phyloP scores from a whole-genome alignment of 208 protist genomes.

The Leishmania mexicana region DNA sequence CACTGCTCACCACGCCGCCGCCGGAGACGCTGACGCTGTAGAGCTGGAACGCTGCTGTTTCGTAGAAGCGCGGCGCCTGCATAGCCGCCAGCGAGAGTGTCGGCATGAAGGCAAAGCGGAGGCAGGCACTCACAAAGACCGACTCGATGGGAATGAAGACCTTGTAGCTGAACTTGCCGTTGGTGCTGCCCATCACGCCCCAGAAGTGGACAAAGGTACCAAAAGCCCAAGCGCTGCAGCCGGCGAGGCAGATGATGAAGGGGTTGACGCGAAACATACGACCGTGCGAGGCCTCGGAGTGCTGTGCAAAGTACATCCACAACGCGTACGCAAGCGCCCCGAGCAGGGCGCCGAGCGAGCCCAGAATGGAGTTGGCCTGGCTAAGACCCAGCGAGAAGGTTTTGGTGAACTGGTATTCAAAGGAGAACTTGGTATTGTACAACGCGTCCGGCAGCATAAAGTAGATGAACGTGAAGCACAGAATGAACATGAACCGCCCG shows the following conservation, averaged over 20 bases:
- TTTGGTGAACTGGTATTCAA: constrained; percentile 3
- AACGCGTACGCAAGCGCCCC: constrained; percentile 29
- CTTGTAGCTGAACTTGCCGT: constrained; percentile 27
- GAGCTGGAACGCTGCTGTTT: constrained; percentile 39
- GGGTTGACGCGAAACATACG: constrained; percentile 19
- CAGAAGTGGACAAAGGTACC: constrained; percentile 35
- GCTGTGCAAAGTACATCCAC: constrained; percentile 43
- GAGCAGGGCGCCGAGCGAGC: constrained; percentile 26
- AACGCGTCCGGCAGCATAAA: constrained; percentile 42
- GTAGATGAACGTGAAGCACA: constrained; percentile 53
- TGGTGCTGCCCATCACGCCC: constrained; percentile 27
- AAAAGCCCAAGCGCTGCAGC: constrained; percentile 31
- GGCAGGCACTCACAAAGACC: constrained; percentile 20
- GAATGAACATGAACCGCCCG: constrained; percentile 38
- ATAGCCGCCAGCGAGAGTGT: constrained; percentile 38
- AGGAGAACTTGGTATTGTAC: constrained; percentile 21
- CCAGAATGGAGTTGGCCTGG: constrained; percentile 24
- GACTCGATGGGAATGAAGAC: constrained; percentile 42
- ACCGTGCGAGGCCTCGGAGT: constrained; percentile 18
- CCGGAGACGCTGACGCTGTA: constrained; percentile 29
- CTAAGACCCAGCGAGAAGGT: constrained; percentile 8
- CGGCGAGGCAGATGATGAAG: constrained; percentile 37
- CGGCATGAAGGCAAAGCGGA: constrained; percentile 53
- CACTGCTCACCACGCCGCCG: constrained; percentile 20
- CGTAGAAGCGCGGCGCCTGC: constrained; percentile 34